Conservation (phyloP, 768 basidiomycete genomes). For the Candolleomyces efflorescens region DNA sequence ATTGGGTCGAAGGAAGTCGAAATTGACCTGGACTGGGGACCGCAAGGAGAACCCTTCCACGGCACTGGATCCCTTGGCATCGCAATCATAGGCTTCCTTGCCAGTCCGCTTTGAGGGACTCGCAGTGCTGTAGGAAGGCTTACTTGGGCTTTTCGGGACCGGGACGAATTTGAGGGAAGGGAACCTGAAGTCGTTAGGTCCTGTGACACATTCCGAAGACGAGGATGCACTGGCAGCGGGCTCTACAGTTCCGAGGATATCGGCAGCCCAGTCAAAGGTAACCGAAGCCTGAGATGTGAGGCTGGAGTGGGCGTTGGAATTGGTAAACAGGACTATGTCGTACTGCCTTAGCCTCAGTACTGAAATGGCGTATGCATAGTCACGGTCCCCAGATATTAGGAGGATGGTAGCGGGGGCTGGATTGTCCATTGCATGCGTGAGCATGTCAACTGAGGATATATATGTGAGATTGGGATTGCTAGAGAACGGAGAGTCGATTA, state of each 20-base stretch:
- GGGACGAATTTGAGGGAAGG: not conserved
- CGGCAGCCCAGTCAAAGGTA: constrained; percentile 41
- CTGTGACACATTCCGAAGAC: not conserved
- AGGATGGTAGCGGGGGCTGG: constrained; percentile 44
- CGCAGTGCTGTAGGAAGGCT: not conserved
- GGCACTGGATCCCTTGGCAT: not conserved
- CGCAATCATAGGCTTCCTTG: not conserved
- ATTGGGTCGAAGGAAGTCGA: too few species aligned
- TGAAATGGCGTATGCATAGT: constrained; percentile 63
- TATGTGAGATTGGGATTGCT: not conserved
- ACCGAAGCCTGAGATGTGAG: constrained; percentile 53
- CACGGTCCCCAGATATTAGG: constrained; percentile 63
- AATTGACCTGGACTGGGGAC: too few species aligned
- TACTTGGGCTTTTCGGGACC: not conserved
- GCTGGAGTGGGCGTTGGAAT: constrained; percentile 34
- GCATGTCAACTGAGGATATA: constrained; percentile 52
- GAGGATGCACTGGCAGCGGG: not conserved
- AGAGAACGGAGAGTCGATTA: not conserved
- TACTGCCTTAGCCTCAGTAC: constrained; percentile 51
- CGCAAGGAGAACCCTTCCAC: too few species aligned
- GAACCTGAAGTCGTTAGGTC: not conserved
- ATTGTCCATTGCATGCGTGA: constrained; percentile 63
- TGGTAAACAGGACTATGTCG: constrained; percentile 48
- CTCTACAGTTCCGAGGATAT: constrained; percentile 24
- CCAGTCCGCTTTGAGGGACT: not conserved